Percentiles rank a stretch among this genome's conserved stretches.
phyloP scores from a whole-genome alignment of 2,329 filamentous ascomycete species.

The Beauveria brongniartii region DNA sequence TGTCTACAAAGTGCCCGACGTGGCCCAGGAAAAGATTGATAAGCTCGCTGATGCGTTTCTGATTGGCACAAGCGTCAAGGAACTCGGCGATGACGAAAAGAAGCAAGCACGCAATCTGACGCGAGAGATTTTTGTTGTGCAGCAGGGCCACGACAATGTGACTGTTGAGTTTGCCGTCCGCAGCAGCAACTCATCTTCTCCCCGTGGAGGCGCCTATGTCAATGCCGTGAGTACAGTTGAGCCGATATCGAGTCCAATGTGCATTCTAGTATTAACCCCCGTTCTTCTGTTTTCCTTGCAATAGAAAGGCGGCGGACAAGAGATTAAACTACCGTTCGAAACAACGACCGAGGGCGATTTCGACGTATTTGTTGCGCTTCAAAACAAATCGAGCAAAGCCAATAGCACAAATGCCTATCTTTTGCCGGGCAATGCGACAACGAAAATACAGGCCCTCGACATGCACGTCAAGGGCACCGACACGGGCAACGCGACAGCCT shows the following conservation, averaged over 20 bases:
- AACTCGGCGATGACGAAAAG: conserved; percentile 51
- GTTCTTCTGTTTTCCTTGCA: neutral
- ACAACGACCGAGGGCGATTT: conserved; percentile 66
- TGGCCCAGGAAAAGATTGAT: conserved; percentile 55
- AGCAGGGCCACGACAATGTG: conserved; percentile 55
- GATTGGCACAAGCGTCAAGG: conserved; percentile 42
- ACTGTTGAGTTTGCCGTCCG: conserved; percentile 46
- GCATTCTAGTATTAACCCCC: too few relatives aligned
- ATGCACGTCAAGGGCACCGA: conserved; percentile 57
- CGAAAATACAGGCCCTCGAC: conserved; percentile 58
- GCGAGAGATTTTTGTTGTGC: conserved; percentile 64
- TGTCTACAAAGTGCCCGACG: conserved; percentile 71
- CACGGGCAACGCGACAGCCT: conserved; percentile 67
- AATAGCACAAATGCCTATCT: conserved; percentile 34
- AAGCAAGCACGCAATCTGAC: conserved; percentile 67
- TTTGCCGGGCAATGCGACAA: conserved; percentile 55
- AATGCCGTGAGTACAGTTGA: conserved; percentile 28
- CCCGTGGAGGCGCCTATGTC: conserved; percentile 40
- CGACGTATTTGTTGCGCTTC: conserved; percentile 58
- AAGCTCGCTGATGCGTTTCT: conserved; percentile 58
- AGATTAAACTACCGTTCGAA: conserved; percentile 53
- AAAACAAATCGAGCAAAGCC: neutral
- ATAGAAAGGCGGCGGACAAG: conserved; percentile 50
- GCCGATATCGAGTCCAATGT: too few relatives aligned
- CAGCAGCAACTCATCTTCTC: conserved; percentile 21